phyloP scores from a whole-genome alignment of 768 basidiomycete genomes.

The Boletus vermiculosoides region DNA sequence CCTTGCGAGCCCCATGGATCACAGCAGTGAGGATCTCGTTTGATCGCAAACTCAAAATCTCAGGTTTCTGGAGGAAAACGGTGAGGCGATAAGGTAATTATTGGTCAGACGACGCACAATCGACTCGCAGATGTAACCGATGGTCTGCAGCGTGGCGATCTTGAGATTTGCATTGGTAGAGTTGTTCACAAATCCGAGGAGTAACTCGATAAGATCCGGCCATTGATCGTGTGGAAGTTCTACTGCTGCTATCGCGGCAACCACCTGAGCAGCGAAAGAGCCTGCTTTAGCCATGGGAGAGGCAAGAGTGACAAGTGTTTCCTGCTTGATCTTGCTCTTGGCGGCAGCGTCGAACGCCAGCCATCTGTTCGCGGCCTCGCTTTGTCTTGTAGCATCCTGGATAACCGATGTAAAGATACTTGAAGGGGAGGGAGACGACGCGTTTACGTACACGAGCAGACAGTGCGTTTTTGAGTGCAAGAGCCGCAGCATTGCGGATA shows the following conservation, averaged over 20 bases:
- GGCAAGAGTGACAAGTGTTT: conserved; percentile 78
- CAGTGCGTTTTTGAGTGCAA: conserved; percentile 95
- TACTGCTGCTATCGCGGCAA: conserved; percentile 90
- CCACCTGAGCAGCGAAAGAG: conserved; percentile 87
- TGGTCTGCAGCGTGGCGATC: conserved; percentile 88
- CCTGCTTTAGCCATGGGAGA: conserved; percentile 73
- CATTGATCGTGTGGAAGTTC: conserved; percentile 89
- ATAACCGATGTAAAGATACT: conserved; percentile 20
- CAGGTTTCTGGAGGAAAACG: conserved; percentile 70
- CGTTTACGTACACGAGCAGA: conserved; percentile 74
- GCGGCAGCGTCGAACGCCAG: conserved; percentile 65
- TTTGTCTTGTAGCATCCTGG: conserved; percentile 74
- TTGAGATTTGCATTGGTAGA: conserved; percentile 66
- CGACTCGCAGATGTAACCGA: conserved; percentile 96
- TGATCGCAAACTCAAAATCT: conserved; percentile 81
- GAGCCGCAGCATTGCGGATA: conserved; percentile 91
- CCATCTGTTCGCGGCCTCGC: conserved; percentile 80
- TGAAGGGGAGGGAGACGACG: conserved; percentile 15
- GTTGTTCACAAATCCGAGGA: conserved; percentile 85
- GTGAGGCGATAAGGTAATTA: conserved; percentile 9
- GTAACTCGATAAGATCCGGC: conserved; percentile 84
- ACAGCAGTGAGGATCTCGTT: conserved; percentile 99
- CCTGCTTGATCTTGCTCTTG: conserved; percentile 83
- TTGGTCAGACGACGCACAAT: conserved; percentile 62
- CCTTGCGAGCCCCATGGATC: conserved; percentile 96